Conservation (phyloP, 495 filamentous ascomycete species). For the Penicillium malachiteum region DNA sequence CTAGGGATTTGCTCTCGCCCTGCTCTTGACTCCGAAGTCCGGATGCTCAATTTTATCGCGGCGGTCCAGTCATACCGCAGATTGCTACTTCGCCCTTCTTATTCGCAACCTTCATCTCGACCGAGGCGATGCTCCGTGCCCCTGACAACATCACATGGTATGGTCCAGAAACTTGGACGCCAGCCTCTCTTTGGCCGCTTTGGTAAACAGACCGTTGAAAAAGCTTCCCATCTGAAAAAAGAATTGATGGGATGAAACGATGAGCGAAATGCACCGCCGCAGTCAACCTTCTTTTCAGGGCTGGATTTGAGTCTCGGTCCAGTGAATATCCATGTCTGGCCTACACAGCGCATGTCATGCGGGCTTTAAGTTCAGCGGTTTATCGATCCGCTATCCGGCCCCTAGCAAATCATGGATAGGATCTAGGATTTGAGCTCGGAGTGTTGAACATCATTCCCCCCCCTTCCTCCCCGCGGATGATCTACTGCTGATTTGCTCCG, state of each 20-base stretch:
- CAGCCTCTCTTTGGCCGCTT: conserved; percentile 22
- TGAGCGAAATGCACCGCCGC: conserved; percentile 23
- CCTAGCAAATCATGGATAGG: conserved; percentile 26
- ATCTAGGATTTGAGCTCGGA: not conserved
- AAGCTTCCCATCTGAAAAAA: conserved; percentile 4
- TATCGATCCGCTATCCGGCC: conserved; percentile 38
- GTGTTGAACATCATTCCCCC: not conserved
- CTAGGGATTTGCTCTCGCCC: conserved; percentile 10
- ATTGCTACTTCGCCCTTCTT: conserved; percentile 13
- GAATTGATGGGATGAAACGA: conserved; percentile 17
- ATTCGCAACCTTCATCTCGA: conserved; percentile 14
- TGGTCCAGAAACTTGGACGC: conserved; percentile 11
- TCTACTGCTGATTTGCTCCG: conserved; percentile 16
- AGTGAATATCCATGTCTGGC: conserved; percentile 11
- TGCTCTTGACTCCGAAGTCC: not conserved
- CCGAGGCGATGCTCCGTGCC: conserved; percentile 18
- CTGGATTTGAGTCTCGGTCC: not conserved
- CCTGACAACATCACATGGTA: conserved; percentile 18
- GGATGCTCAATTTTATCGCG: not conserved
- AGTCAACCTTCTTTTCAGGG: conserved; percentile 21
- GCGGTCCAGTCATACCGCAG: conserved; percentile 16
- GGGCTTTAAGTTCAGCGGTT: conserved; percentile 43
- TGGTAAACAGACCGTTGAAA: conserved; percentile 21
- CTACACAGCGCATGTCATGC: conserved; percentile 35
- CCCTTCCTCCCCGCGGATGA: conserved; percentile 19